phyloP scores from a whole-genome alignment of 352 stramenopile genomes.

The Phytophthora pini region DNA sequence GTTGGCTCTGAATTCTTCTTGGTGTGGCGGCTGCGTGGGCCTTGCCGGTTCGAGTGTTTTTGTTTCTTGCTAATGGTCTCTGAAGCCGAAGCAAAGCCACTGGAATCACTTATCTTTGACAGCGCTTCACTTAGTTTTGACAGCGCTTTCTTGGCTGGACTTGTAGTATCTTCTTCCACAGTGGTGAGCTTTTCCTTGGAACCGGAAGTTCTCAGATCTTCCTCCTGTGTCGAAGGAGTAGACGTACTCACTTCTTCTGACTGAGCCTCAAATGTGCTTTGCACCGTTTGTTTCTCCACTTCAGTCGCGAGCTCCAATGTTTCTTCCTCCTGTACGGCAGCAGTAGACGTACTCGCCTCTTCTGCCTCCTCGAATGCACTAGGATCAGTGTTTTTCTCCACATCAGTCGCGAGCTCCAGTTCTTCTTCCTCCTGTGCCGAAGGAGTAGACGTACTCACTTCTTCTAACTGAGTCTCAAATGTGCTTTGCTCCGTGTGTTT shows the following conservation, averaged over 20 bases:
- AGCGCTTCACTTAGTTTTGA: slow-evolving; percentile 4
- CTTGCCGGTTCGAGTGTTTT: slow-evolving; percentile 19
- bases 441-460: slow-evolving; percentile 1
- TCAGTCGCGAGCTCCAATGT: background rate
- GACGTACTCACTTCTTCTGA: slow-evolving; percentile 1
- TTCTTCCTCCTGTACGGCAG: too few species aligned
- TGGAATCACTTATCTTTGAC: slow-evolving; percentile 1
- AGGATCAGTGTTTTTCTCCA: too few species aligned
- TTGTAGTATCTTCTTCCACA: background rate
- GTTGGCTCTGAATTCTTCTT: slow-evolving; percentile 14
- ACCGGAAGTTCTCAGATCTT: slow-evolving; percentile 3
- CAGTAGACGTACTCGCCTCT: too few species aligned
- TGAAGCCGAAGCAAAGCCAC: background rate
- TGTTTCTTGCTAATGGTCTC: slow-evolving; percentile 14
- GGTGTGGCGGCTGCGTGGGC: slow-evolving; percentile 1
- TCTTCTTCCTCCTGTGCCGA: background rate
- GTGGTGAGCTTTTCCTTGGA: slow-evolving; percentile 4
- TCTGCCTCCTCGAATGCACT: too few species aligned
- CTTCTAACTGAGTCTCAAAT: slow-evolving; percentile 6
- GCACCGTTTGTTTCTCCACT: slow-evolving; percentile 1
- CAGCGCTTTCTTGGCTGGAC: background rate
- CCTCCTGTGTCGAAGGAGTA: background rate
- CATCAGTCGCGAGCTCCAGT: too few species aligned
- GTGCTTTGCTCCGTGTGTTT: slow-evolving; percentile 1
- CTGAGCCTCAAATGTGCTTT: slow-evolving; percentile 9